Evolutionary conservation across 768 basidiomycete species (phyloP), one percentile per base, ranked within the genome.

Genomic region (Boletus rubropictus): DNA sequence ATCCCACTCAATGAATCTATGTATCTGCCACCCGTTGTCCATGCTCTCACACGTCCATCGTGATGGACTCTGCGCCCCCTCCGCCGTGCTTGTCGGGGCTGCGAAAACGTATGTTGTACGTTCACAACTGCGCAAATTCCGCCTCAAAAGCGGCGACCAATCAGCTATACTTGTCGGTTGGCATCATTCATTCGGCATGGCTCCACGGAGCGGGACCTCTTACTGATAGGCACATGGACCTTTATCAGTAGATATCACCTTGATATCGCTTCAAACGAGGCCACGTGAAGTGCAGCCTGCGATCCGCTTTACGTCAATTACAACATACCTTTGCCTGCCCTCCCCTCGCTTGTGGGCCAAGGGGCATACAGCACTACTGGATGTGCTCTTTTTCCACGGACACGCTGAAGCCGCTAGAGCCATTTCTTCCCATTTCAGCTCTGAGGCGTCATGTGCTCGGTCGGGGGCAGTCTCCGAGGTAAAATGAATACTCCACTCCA

Each of bases 281-380:
- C 53, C 59, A 57, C 52, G 57, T 53, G 56, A 50, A 50, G 2
- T 48, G 35, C 56, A 50, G 40, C 38, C 42, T 50, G 50, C 52
- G 50, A 55, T 61, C 49, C 55, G 50, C 44, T 46, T 63, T 59
- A 63, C 62, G 62, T 63, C 62, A 63, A 53, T 41, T 22, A 5
- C 40, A 51, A 57, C 62, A 64, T 57, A 55, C 62, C 55, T 39
- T 49, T 57, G 44, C 62, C 62, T 63, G 62, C 62, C 60, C 53
- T 51, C 48, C 39, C 39, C 48, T 63, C 62, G 61, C 59, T 62
- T 64, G 54, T 58, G 61, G 60, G 56, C 52, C 52, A 57, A 57
- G 54, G 55, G 62, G 53, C 49, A 36, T 29, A 51, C 50, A 43
- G 43, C 53, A 48, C 38, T 40, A 46, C 9, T 54, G 39, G 42